Evolutionary conservation across 257 asterid genomes (phyloP), one percentile per base, ranked within the genome.

Genomic region (Nicotiana noctiflora): DNA sequence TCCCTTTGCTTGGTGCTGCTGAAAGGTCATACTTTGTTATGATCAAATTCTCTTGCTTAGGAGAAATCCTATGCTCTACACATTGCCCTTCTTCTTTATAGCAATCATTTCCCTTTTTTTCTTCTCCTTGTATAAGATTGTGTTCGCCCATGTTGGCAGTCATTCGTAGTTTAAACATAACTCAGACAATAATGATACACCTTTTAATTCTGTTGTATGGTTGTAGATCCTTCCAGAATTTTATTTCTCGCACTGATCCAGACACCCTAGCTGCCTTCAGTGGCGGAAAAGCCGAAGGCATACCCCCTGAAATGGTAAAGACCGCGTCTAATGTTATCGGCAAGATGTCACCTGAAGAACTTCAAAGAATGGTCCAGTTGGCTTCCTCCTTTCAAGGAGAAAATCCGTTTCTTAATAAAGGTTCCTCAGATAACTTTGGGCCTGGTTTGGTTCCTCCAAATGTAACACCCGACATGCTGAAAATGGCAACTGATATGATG

Each of bases 261-360:
- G 92, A 91, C 83, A 90, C 97, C 31, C 86, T 90, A 75, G 82
- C 96, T 82, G 92, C 97, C 31, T 56, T 96, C 44, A 87, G 88
- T 90, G 93, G 94, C 77, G 97, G 97, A 75, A 87, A 88, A 75
- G 85, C 83, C 76, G 97, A 94, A 63, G 97, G 93, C 18, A 80
- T 96, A 77, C 85, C 98, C 75, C 98, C 98, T 55, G 98, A 89
- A 82, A 94, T 94, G 97, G 82, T 96, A 62, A 94, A 88, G 90
- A 87, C 97, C 5, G 97, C 98, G 65, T 90, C 97, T 19, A 86
- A 79, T 84, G 83, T 89, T 78, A 86, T 96, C 19, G 86, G 95
- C 81, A 91, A 90, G 84, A 94, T 96, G 99, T 88, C 99, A 62
- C 95, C 97, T 0, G 95, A 92, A 83, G 99, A 96, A 84, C 97